phyloP scores from a whole-genome alignment of 148 eudicot species.

The Dysphania ambrosioides region DNA sequence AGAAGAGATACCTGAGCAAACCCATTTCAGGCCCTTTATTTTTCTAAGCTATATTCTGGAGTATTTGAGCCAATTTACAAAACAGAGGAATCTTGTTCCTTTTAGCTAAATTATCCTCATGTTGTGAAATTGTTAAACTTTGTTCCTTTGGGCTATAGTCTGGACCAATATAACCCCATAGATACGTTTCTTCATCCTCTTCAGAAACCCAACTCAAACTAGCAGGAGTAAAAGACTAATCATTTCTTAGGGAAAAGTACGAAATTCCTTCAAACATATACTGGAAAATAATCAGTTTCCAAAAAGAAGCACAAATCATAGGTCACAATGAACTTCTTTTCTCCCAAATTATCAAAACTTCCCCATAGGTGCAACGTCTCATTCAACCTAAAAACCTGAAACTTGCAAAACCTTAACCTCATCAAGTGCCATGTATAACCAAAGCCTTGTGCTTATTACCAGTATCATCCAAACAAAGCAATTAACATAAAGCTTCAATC shows the following conservation, averaged over 20 bases:
- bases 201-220: background rate
- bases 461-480: background rate
- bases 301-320: background rate
- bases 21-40: background rate
- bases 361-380: background rate
- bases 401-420: background rate
- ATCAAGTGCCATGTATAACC: background rate
- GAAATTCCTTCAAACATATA: background rate
- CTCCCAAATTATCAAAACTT: background rate
- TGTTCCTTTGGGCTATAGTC: background rate
- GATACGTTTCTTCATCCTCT: background rate
- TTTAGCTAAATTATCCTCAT: background rate
- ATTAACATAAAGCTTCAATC: background rate
- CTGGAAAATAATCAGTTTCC: background rate
- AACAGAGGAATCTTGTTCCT: background rate
- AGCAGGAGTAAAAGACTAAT: background rate
- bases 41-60: background rate
- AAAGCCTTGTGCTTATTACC: background rate
- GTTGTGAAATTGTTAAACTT: background rate
- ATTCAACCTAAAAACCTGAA: background rate
- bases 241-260: background rate
- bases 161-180: background rate
- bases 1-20: background rate
- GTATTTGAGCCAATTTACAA: background rate
- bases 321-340: background rate